Base-by-base conservation (phyloP, 2,329 filamentous ascomycete genomes). In the Sporothrix variecibatus region DNA sequence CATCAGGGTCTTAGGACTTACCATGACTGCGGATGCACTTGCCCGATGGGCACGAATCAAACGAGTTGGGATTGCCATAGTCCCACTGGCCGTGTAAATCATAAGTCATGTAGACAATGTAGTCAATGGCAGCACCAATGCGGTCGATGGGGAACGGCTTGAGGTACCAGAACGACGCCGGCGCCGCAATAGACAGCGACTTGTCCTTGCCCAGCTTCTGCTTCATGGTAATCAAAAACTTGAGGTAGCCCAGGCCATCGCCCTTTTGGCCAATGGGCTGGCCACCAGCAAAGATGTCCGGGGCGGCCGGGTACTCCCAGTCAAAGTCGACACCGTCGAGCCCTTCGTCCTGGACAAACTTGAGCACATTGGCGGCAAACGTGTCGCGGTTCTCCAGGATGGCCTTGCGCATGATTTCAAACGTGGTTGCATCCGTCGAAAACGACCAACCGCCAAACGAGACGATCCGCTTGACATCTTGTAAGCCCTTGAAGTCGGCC, bases 371-470 rank as follows among this genome's bases (percentile, higher is more conserved):
- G 51, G 51, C 69, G 11, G 62, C 60, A 28, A 76, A 68, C 26
- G 58, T 49, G 23, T 68, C 17, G 11, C 65, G 43, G 31, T 76
- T 68, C 34, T 28, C 64, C 5, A 49, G 72, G 17, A 76, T 68
- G 40, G 31, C 75, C 26, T 67, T 26, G 49, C 83, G 79, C 70
- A 85, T 80, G 38, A 84, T 82, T 28, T 56, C 28, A 70, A 80
- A 83, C 0, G 82, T 84, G 15, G 62, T 76, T 0, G 78, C 74
- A 15, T 80, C 77, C 0, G 83, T 85, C 0, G 81, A 83, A 73
- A 83, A 85, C 0, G 76, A 78, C 85, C 84, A 86, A 11, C 85
- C 84, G 15, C 84, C 84, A 75, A 86, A 83, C 0, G 82, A 81
- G 2, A 86, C 8, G 60, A 86, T 82, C 17, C 77, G 78, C 74